A percentile compares a stretch with the other conserved stretches of the same genome.
phyloP scores from a whole-genome alignment of 2,329 filamentous ascomycete genomes.

The Cladorrhinum sp. region DNA sequence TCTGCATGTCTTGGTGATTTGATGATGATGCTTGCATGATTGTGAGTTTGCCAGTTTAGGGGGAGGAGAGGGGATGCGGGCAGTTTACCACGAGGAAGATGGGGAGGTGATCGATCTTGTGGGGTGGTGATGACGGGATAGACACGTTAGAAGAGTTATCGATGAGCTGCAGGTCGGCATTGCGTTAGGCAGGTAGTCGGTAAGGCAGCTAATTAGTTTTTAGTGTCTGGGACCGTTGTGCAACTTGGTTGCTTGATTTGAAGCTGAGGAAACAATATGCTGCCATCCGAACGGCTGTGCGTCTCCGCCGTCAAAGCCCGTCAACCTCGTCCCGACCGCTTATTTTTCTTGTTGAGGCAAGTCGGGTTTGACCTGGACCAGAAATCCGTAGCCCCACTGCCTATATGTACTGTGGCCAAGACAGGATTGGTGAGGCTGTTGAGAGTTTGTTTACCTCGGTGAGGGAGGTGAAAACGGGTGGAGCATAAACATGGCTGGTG shows the following conservation, averaged over 20 bases:
- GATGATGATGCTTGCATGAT: not conserved
- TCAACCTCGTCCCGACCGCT: not conserved
- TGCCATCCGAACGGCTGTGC: too few species aligned
- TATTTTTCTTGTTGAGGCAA: not conserved
- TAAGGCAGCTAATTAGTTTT: too few species aligned
- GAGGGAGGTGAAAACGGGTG: not conserved
- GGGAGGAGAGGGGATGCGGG: too few species aligned
- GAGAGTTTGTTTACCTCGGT: not conserved
- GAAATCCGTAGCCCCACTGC: not conserved
- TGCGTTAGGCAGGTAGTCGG: not conserved
- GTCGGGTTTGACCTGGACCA: too few species aligned
- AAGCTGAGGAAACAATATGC: not conserved
- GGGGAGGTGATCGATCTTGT: too few species aligned
- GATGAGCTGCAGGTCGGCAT: not conserved
- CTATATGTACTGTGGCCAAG: not conserved
- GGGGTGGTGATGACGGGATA: not conserved
- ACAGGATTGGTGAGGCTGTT: not conserved
- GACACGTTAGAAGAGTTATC: not conserved
- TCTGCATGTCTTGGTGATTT: not conserved
- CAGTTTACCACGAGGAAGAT: not conserved
- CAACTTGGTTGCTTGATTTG: not conserved
- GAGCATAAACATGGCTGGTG: not conserved
- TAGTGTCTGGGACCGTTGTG: too few species aligned
- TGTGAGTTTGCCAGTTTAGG: not conserved
- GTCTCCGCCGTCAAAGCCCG: too few species aligned